Evolutionary conservation across 2,329 filamentous ascomycete species (phyloP).

Genomic region (Phoma sp.): DNA sequence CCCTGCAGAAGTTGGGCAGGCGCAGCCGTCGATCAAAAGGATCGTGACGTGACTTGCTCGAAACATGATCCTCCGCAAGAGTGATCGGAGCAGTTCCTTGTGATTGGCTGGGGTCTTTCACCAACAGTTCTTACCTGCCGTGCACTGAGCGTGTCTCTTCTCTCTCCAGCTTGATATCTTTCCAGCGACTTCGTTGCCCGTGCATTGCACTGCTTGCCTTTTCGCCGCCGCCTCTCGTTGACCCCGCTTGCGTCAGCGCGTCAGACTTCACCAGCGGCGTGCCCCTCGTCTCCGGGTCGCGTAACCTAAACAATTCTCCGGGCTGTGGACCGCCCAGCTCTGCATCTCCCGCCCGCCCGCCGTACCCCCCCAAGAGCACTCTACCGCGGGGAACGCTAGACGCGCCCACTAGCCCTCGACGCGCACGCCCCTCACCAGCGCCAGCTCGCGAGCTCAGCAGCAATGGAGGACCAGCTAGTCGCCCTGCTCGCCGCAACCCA

Average conservation of each 20-base stretch:
- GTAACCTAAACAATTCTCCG: conserved; percentile 22
- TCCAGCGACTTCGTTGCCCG: not conserved
- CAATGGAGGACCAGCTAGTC: conserved; percentile 92
- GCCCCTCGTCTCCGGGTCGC: conserved; percentile 37
- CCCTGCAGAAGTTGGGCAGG: conserved; percentile 1
- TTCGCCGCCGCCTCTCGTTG: not conserved
- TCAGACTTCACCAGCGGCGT: conserved; percentile 23
- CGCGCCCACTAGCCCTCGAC: conserved; percentile 36
- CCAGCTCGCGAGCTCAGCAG: not conserved
- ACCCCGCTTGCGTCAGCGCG: conserved; percentile 5
- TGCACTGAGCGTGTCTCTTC: not conserved
- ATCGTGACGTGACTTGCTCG: conserved; percentile 3
- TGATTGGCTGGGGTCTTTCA: conserved; percentile 7
- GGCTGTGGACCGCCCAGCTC: conserved; percentile 20
- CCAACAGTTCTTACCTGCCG: not conserved
- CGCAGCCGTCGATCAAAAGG: not conserved
- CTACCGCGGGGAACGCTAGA: conserved; percentile 35
- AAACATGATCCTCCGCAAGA: not conserved
- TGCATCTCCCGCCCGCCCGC: conserved; percentile 15
- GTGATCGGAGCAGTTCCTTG: conserved; percentile 3
- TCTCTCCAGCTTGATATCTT: not conserved
- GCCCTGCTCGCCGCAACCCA: conserved; percentile 88
- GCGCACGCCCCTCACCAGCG: conserved; percentile 25
- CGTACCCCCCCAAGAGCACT: conserved; percentile 8
- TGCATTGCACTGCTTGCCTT: not conserved